A percentile compares a stretch with the other conserved stretches of the same genome.
phyloP scores from a whole-genome alignment of 768 basidiomycete genomes.

The Mycena sanguinolenta region DNA sequence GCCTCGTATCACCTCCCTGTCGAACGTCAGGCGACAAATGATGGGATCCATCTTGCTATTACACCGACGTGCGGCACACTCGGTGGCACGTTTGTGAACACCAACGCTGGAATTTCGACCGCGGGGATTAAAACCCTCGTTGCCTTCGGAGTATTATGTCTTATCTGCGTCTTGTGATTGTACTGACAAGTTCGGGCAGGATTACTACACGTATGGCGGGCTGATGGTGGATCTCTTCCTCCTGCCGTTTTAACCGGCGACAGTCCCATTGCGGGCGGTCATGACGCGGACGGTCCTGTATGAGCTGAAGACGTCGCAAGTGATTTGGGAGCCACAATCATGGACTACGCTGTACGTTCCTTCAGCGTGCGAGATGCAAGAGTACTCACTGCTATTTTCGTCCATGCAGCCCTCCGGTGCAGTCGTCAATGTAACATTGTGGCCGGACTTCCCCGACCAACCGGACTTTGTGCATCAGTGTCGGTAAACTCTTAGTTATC shows the following conservation, averaged over 20 bases:
- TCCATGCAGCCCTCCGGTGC: constrained; percentile 56
- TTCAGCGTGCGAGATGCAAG: background rate
- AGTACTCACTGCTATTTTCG: background rate
- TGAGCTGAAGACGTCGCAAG: constrained; percentile 65
- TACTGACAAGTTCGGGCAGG: too few species aligned
- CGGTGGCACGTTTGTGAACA: too few species aligned
- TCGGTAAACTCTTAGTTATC: constrained; percentile 37
- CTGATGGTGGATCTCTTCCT: constrained; percentile 19
- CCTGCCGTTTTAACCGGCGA: constrained; percentile 60
- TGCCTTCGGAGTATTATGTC: too few species aligned
- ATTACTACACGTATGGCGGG: too few species aligned
- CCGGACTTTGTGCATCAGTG: constrained; percentile 66
- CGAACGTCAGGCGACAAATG: too few species aligned
- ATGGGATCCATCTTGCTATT: too few species aligned
- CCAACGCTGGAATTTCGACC: too few species aligned
- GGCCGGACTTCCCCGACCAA: constrained; percentile 63
- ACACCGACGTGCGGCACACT: too few species aligned
- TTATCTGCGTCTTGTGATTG: too few species aligned
- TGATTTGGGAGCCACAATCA: constrained; percentile 56
- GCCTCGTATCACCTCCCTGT: too few species aligned
- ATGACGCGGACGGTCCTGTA: constrained; percentile 64
- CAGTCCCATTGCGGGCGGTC: constrained; percentile 59
- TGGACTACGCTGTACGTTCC: constrained; percentile 66
- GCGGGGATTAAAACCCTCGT: too few species aligned
- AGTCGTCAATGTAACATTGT: constrained; percentile 60